Evolutionary conservation across 306 rosid species (phyloP).

Genomic region (Crataegus laevigata): DNA sequence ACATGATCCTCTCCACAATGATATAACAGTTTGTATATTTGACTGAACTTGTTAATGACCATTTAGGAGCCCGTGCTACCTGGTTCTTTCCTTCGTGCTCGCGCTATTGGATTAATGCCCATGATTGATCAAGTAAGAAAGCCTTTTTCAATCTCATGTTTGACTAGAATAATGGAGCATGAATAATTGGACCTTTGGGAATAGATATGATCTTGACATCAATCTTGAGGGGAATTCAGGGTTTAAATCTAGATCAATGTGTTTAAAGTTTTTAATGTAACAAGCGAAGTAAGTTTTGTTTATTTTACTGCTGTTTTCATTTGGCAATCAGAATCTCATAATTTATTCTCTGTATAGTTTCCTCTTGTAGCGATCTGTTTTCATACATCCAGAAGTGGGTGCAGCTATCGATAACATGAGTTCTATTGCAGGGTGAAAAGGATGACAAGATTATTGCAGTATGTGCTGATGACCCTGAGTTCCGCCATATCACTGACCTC

Average conservation of each 20-base stretch:
- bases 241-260: neutral
- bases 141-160: neutral
- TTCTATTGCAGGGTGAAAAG: conserved; percentile 71
- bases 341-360: neutral
- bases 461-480: conserved; percentile 96
- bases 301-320: neutral
- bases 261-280: neutral
- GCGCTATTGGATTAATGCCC: conserved; percentile 98
- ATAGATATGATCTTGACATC: neutral
- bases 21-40: neutral
- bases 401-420: neutral
- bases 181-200: neutral
- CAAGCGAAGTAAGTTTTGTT: neutral
- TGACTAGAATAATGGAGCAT: neutral
- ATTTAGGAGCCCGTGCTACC: conserved; percentile 81
- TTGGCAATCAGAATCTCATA: neutral
- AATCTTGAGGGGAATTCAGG: neutral
- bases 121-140: conserved; percentile 87
- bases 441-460: conserved; percentile 99
- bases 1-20: conserved; percentile 2
- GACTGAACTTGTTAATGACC: neutral
- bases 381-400: neutral
- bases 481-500: conserved; percentile 74
- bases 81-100: conserved; percentile 95
- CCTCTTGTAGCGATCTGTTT: neutral